These are phyloP conservation scores for Paramecium bursaria DNA, from an alignment of 73 alveolate species.

Conservation along the genomic window DNA sequence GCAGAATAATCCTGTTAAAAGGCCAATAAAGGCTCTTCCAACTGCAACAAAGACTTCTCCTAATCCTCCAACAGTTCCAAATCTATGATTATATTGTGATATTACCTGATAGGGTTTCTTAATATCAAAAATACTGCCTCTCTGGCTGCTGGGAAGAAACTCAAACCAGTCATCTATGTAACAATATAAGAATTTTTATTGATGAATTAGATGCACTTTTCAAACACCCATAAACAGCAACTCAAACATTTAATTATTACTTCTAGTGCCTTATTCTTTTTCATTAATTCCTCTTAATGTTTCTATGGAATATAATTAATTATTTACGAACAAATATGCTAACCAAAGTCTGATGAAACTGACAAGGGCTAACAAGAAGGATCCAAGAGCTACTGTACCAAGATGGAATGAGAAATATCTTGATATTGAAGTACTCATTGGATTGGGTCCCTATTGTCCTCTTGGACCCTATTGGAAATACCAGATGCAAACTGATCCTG, in stretches of 20 bases:
- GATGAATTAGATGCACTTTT: constrained; percentile 87
- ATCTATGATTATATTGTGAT: too few species aligned
- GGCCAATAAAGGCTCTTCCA: constrained; percentile 88
- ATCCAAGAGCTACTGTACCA: constrained; percentile 97
- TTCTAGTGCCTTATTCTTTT: constrained; percentile 76
- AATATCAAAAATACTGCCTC: constrained; percentile 90
- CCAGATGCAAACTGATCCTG: constrained; percentile 95
- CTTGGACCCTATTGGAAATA: constrained; percentile 92
- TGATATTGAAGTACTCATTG: constrained; percentile 79
- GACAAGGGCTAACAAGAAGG: constrained; percentile 92
- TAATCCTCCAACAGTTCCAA: constrained; percentile 82
- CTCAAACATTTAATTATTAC: constrained; percentile 82
- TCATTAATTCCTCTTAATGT: constrained; percentile 73
- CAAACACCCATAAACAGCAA: constrained; percentile 90
- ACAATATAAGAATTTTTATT: constrained; percentile 96
- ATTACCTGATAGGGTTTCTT: constrained; percentile 87
- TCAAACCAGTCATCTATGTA: constrained; percentile 87
- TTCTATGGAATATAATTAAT: constrained; percentile 68
- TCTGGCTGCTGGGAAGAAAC: constrained; percentile 95
- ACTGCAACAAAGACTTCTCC: constrained; percentile 88
- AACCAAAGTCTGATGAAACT: constrained; percentile 86
- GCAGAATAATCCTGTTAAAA: constrained; percentile 82
- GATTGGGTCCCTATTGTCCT: constrained; percentile 78
- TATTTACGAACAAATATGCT: constrained; percentile 72
- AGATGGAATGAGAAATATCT: constrained; percentile 94